Base-by-base conservation (phyloP, 192 early-diverging fungal genomes). In the Mycoemilia scoparia region DNA sequence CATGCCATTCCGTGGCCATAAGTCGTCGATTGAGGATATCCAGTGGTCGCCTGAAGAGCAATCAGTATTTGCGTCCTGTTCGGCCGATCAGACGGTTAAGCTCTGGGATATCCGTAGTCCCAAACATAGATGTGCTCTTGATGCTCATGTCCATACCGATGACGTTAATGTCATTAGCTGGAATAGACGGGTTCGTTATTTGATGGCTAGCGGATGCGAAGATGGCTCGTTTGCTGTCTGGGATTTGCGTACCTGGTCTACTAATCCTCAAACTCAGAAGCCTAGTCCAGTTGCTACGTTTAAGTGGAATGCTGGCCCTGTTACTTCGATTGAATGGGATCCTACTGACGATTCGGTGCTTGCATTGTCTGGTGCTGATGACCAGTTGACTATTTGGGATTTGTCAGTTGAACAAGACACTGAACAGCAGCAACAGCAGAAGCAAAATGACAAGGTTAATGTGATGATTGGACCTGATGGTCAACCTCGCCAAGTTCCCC, bases 131-230 rank as follows among this genome's bases (percentile, higher is more conserved):
- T 46, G 69, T 8, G 80, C 80, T n/a, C 57, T 98, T 3, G 67
- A 69, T 8, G 77, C 82, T 6, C 60, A 73, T 25, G 91, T 88
- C 21, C 84, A 87, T 45, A 68, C 73, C 38, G 64, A 69, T 23
- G 93, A 98, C 36, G 79, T 98, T 38, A 98, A 98, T 51, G 93
- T 96, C 13, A 92, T 98, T 34, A 76, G 71, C 36, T 98, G 93
- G 93, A 92, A 91, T 58, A 67, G 62, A 63, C 78, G 73, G 55
- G 45, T 76, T 36, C 66, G 80, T 27, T 80, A 90, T 45, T 61
- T 98, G 43, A 63, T 98, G 32, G 93, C 91, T 23, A 84, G 79
- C 36, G 93, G 93, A 31, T 65, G 71, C 12, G 91, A 98, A 45
- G 83, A 84, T 42, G 93, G 93, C 32, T 71, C 74, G 20, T 90